Evolutionary conservation across 164 flowering plant genomes (phyloP), one percentile per base, ranked within the genome.

Genomic region (Nymphaea colorata): DNA sequence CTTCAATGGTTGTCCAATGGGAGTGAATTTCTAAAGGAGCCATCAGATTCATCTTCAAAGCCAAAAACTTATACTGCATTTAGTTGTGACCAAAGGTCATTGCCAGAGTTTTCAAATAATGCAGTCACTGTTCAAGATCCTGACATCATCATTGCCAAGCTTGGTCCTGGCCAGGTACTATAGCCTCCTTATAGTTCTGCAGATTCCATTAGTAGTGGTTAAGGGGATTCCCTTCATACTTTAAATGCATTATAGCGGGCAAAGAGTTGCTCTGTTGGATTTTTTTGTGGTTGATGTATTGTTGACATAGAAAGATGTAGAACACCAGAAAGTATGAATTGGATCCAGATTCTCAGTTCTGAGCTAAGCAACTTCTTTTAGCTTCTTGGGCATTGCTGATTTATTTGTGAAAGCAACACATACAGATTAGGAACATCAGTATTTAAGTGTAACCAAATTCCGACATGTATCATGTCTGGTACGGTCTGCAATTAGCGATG

Each of bases 81-180:
- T 73, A 76, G 71, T 69, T 73, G 88, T 76, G 82, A 87, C 76
- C 99, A 95, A 57, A 85, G 73, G 14, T 72, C 85, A 43, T 18
- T 87, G 70, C 93, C 93, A 11, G 88, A 83, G 70, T 88, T 91
- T 77, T 71, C 82, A 5, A 69, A 76, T 43, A 80, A 79, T 68
- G 85, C 88, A 5, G 79, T 87, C 75, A 64, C 71, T 66, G 85
- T 80, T 15, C 78, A 63, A 65, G 66, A 84, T 74, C 69, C 59
- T 2, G 87, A 87, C 73, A 92, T 91, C 66, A 82, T 74, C 68
- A 63, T 92, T 65, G 83, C 91, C 36, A 93, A 75, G 79, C 92
- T 95, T 71, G 98, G 94, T 16, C 80, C 87, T 25, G 94, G 94
- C 51, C 94, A 95, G 93, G 98, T 95, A 83, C 73, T 5, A 61